A percentile compares a stretch with the other conserved stretches of the same genome.
These are phyloP conservation scores for Gracilaria gracilis DNA, from an alignment of 23 red algal genomes.

Conservation along the genomic window DNA sequence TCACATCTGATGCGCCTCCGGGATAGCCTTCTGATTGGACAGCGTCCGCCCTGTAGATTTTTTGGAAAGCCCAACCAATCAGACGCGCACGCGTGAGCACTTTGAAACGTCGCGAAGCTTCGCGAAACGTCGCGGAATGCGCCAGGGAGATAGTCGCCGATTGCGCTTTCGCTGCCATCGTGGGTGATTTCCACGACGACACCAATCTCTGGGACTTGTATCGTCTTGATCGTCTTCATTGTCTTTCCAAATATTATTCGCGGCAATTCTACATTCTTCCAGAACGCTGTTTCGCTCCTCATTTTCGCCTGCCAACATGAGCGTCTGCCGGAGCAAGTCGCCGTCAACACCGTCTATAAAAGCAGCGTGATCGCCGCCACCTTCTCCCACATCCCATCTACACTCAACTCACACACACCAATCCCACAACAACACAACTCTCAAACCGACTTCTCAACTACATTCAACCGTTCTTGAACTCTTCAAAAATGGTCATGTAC, in stretches of 20 bases:
- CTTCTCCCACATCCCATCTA: background rate
- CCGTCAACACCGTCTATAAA: background rate
- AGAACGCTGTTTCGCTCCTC: background rate
- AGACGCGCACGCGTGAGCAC: background rate
- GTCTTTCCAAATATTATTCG: background rate
- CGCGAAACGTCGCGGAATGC: background rate
- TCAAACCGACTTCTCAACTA: background rate
- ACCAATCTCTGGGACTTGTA: background rate
- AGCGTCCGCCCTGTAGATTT: background rate
- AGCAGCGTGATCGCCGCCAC: background rate
- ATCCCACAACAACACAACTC: background rate
- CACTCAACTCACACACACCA: background rate
- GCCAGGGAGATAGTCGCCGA: background rate
- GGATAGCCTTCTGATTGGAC: background rate
- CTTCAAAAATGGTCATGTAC: constrained; percentile 11
- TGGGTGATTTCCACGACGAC: background rate
- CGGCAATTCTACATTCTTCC: background rate
- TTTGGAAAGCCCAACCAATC: background rate
- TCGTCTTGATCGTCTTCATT: background rate
- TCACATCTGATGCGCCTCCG: too few relatives aligned
- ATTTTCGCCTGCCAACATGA: background rate
- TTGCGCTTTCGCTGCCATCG: too few relatives aligned
- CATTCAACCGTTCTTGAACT: background rate
- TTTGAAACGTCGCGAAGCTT: background rate
- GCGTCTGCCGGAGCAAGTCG: background rate